Base-by-base conservation (phyloP, 208 protist genomes). In the Trypanosoma brucei region DNA sequence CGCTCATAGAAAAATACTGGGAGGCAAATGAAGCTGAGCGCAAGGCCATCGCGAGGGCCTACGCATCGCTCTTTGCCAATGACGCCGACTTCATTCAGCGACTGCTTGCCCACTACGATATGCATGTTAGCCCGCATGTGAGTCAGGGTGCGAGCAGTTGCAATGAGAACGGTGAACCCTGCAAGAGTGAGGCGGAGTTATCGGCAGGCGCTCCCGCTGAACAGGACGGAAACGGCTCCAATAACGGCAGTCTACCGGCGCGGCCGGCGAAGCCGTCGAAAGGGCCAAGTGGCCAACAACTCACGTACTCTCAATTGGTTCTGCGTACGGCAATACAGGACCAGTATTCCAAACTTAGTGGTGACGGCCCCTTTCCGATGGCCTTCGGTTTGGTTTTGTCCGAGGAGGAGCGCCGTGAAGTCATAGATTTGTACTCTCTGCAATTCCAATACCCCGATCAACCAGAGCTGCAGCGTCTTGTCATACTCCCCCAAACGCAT, bases 391-490 rank as follows among this genome's bases (percentile, higher is more conserved):
- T 91, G 30, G 88, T 91, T n/a, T 55, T 64, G 57, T 75, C 69
- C 0, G 85, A 88, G 55, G 51, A 55, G 61, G 72, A 81, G 33
- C 84, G 85, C 14, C 69, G 71, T 45, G 83, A 81, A 65, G 82
- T 86, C 44, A 75, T 89, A 13, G 81, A 91, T 48, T 70, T 94
- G n/a, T 94, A 91, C 75, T 74, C 80, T 34, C 78, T 81, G 9
- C 88, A 94, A 70, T 94, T 94, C 57, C 62, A 79, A 38, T 74
- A 84, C 59, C 88, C 88, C n/a, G 85, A 92, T 59, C 85, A 78
- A 35, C 72, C 74, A 33, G 83, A 92, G 62, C 50, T 94, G 42
- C 70, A 87, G 52, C 58, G 70, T 34, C 72, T 94, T 30, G 88
- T 94, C 22, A 78, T 61, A 34, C 70, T 90, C 46, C 84, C 84